Evolutionary conservation across 257 asterid genomes (phyloP).

Genomic region (Solanum arcanum): DNA sequence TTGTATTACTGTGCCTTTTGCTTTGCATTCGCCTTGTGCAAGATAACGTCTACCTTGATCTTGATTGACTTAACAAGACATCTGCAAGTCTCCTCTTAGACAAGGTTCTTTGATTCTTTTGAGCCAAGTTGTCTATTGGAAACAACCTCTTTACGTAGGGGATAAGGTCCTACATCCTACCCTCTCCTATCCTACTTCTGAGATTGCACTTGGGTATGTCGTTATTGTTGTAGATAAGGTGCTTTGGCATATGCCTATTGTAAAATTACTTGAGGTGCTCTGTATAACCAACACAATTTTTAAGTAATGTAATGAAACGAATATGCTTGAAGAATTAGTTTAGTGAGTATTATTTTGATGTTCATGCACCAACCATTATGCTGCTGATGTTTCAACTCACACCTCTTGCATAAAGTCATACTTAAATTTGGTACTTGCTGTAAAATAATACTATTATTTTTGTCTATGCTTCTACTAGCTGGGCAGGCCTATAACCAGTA

Average conservation of each 20-base stretch:
- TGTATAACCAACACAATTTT: neutral
- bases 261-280: neutral
- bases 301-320: neutral
- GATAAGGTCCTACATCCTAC: neutral
- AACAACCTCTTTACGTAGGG: neutral
- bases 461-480: neutral
- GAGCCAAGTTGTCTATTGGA: neutral
- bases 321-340: neutral
- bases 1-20: neutral
- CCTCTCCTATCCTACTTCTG: neutral
- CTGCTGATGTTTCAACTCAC: neutral
- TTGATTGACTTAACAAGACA: neutral
- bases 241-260: neutral
- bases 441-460: neutral
- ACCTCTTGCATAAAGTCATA: neutral
- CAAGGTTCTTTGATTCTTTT: neutral
- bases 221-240: neutral
- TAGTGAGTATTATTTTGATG: neutral
- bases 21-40: neutral
- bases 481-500: neutral
- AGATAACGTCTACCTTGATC: neutral
- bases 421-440: neutral
- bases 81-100: neutral
- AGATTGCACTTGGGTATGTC: neutral
- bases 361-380: neutral